These are phyloP conservation scores for Allodekkera sacchari DNA, from an alignment of 805 yeast genomes.

Conservation along the genomic window DNA sequence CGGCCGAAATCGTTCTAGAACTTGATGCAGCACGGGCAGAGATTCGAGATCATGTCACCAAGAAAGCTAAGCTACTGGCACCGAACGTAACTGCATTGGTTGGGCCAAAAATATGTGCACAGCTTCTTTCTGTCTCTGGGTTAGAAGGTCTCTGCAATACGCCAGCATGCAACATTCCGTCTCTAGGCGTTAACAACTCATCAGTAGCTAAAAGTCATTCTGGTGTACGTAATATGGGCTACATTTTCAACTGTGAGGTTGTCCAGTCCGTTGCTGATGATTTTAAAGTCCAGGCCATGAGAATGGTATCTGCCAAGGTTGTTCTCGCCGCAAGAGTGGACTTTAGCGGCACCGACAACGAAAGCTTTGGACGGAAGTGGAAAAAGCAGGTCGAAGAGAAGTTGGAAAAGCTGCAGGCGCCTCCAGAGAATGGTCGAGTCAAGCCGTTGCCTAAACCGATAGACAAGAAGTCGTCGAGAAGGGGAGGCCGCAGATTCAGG, in stretches of 20 bases:
- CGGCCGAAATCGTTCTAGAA: constrained; percentile 39
- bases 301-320: constrained; percentile 73
- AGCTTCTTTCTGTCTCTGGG: constrained; percentile 67
- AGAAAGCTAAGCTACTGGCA: constrained; percentile 51
- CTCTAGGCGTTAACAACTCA: constrained; percentile 54
- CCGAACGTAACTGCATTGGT: constrained; percentile 74
- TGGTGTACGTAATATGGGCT: constrained; percentile 59
- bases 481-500: constrained; percentile 79
- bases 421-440: constrained; percentile 65
- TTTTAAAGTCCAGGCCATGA: constrained; percentile 56
- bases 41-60: constrained; percentile 48
- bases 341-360: constrained; percentile 15
- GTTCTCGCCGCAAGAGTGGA: constrained; percentile 82
- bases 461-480: constrained; percentile 67
- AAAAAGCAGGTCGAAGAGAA: constrained; percentile 50
- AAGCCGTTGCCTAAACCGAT: constrained; percentile 67
- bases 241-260: constrained; percentile 50
- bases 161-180: constrained; percentile 79
- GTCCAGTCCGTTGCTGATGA: constrained; percentile 53
- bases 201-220: constrained; percentile 33
- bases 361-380: constrained; percentile 48
- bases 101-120: constrained; percentile 67
- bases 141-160: constrained; percentile 53
- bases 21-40: constrained; percentile 34
- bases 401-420: constrained; percentile 63